Base-by-base conservation (phyloP, 1,139 yeast genomes). In the Kodamaea fungicola region DNA sequence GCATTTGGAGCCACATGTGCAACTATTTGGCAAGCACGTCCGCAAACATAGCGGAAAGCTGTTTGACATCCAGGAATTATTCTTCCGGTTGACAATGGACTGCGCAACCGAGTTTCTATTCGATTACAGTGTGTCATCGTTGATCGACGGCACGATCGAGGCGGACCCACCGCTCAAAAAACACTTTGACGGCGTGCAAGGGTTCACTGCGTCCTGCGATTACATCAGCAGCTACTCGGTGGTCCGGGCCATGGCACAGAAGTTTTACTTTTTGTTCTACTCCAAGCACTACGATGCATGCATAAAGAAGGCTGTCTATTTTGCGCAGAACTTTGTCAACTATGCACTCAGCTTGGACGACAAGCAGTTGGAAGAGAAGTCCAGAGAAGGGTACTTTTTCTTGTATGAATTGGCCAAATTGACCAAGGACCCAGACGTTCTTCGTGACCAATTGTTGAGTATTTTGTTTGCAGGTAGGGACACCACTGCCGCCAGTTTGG, bases 401-500 rank as follows among this genome's bases (percentile, higher is more conserved):
- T 64, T 69, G 46, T 66, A 65, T 41, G 74, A 69, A 45, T 64
- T 69, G 52, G 71, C 54, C 29, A 69, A 66, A 46, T 66, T 65
- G 47, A 67, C 73, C 8, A 59, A 71, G 46, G 64, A 69, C 45
- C 71, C 70, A 25, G 52, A 42, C 33, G 60, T 64, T 21, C 63
- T 69, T 42, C 61, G 70, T 42, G 74, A 69, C 47, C 74, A 69
- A 52, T 54, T 65, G 35, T 62, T 69, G 51, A 69, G 67, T 47
- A 67, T 69, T 31, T 59, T 69, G 45, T 44, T 67, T 34, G 74
- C 75, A 22, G 74, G 74, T 26, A 59, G 75, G 54, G 75, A 69
- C 46, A 69, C 74, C 34, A 68, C 74, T 31, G 74, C 75, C 7
- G 71, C 71, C 8, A 59, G 67, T 38, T 59, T 67, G 40, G 65